phyloP scores from a whole-genome alignment of 2,329 filamentous ascomycete species.

The Aspergillus terreus region DNA sequence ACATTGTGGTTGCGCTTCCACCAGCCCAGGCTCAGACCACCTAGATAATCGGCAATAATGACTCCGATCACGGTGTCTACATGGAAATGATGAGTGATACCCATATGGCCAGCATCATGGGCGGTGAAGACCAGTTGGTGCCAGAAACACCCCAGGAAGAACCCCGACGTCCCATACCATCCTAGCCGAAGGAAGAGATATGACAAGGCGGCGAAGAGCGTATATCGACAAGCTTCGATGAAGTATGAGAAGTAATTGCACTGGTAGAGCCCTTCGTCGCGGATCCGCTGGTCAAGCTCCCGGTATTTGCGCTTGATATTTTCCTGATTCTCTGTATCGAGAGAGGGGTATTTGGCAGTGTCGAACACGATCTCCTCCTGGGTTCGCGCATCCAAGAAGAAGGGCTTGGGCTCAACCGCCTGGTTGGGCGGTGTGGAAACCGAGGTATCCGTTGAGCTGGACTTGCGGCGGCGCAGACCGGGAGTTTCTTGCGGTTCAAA shows the following conservation, averaged over 20 bases:
- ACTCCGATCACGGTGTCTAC: conserved; percentile 83
- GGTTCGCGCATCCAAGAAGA: conserved; percentile 70
- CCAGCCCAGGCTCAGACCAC: conserved; percentile 88
- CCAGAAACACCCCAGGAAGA: conserved; percentile 81
- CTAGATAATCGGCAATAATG: conserved; percentile 81
- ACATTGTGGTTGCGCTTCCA: conserved; percentile 98
- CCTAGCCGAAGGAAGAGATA: conserved; percentile 58
- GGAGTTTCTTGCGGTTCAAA: conserved; percentile 50
- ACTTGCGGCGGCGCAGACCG: conserved; percentile 35
- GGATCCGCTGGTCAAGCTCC: conserved; percentile 67
- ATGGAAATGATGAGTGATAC: conserved; percentile 87
- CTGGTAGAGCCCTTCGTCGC: conserved; percentile 71
- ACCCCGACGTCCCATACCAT: conserved; percentile 67
- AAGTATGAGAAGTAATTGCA: conserved; percentile 81
- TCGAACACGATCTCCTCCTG: conserved; percentile 72
- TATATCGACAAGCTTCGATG: conserved; percentile 70
- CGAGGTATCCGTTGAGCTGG: conserved; percentile 25
- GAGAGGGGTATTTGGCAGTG: conserved; percentile 71
- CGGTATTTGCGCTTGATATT: conserved; percentile 78
- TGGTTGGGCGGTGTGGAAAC: conserved; percentile 23
- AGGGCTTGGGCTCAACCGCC: conserved; percentile 42
- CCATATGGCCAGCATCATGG: conserved; percentile 96
- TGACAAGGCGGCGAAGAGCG: conserved; percentile 60
- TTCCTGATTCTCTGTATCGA: conserved; percentile 71
- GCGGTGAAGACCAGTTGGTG: conserved; percentile 92